These are phyloP conservation scores for Salvia hispanica DNA, from an alignment of 257 asterid species.

Conservation along the genomic window DNA sequence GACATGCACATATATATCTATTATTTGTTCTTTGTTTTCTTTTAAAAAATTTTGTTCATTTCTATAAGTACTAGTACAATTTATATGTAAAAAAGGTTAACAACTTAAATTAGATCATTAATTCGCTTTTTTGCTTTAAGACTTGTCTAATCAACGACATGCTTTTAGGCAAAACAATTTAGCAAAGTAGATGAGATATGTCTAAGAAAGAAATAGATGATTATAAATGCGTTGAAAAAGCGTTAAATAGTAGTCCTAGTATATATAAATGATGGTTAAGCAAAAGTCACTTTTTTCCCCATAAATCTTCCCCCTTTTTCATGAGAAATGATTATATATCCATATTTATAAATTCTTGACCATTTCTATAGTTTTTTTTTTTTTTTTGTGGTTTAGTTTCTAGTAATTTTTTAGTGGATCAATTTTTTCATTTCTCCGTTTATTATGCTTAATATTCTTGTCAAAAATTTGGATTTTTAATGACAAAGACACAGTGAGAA, in stretches of 20 bases:
- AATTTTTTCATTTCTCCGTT: too few relatives aligned
- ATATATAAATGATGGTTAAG: background rate
- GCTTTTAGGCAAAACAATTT: conserved; percentile 28
- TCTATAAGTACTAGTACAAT: background rate
- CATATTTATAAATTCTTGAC: too few relatives aligned
- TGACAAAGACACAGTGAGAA: too few relatives aligned
- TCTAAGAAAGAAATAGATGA: conserved; percentile 7
- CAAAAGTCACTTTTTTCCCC: conserved; percentile 4
- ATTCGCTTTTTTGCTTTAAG: background rate
- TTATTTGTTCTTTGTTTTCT: too few relatives aligned
- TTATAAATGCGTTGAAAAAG: conserved; percentile 8
- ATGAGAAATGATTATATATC: background rate
- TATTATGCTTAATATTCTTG: too few relatives aligned
- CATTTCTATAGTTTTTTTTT: too few relatives aligned
- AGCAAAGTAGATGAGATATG: conserved; percentile 28
- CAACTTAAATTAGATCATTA: background rate
- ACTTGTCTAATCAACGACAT: conserved; percentile 29
- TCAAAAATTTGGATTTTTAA: too few relatives aligned
- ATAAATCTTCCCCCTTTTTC: conserved; percentile 1
- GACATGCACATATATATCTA: too few relatives aligned
- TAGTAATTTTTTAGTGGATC: too few relatives aligned
- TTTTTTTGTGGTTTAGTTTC: too few relatives aligned
- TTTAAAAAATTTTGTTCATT: background rate
- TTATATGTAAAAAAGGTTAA: background rate
- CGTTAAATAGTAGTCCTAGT: conserved; percentile 1